Base-by-base conservation (phyloP, 176 grass and related monocot genomes). In the Aegilops tauschii region DNA sequence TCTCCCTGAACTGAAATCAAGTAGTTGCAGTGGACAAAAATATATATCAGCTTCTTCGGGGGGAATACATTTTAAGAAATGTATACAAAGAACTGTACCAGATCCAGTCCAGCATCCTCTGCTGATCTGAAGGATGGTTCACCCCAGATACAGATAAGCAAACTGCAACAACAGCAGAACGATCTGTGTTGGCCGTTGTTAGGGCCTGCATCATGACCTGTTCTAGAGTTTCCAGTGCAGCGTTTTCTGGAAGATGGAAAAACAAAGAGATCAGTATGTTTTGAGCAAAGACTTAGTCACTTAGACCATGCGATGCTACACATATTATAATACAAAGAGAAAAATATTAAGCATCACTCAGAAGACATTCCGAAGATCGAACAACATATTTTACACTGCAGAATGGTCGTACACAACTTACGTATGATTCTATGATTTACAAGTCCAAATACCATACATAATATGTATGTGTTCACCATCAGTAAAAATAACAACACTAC, bases 71-170 rank as follows among this genome's bases (percentile, higher is more conserved):
- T 90, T 40, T 37, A 77, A 69, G 42, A 37, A 42, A 16, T 44
- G 84, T 69, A 63, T 32, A 50, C 6, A 93, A 62, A 92, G 50
- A 76, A 76, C 14, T 27, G 86, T 87, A 99, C 97, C 83, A 79
- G 40, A 99, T 92, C 97, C 97, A 99, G 29, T 94, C 86, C 35
- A 99, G 80, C 88, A 99, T 93, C 49, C 74, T 90, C 83, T 93
- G 89, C 82, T 94, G 94, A 90, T 99, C 97, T 77, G 94, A 87
- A 71, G 94, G 92, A 64, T 99, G 97, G 72, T 96, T 99, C 77
- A 99, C 90, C 73, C 97, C 97, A 86, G 97, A 99, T 61, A 96
- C 85, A 71, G 89, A 91, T 91, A 99, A 90, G 87, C 94, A 99
- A 76, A 99, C 92, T 71, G 97, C 97, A 42, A 56, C 87, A 39